phyloP scores from a whole-genome alignment of 257 asterid genomes.

The Penstemon newberryi region DNA sequence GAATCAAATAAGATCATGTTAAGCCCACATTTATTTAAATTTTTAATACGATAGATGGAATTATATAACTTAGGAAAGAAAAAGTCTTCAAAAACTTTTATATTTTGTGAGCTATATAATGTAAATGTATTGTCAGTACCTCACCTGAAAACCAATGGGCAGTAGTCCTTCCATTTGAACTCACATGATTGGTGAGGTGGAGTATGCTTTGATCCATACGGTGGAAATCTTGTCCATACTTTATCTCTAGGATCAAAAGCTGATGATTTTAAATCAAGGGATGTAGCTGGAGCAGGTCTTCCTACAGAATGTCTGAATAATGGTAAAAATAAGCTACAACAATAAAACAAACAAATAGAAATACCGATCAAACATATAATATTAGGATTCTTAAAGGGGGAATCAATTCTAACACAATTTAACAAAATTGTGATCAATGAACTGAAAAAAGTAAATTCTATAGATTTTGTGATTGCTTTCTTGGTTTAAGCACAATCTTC shows the following conservation, averaged over 20 bases:
- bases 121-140: slow-evolving; percentile 31
- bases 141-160: slow-evolving; percentile 92
- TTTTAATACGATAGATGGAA: neutral
- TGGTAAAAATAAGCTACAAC: slow-evolving; percentile 33
- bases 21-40: neutral
- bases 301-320: slow-evolving; percentile 84
- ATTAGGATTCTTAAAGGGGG: too few species aligned
- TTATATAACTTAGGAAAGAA: neutral
- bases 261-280: slow-evolving; percentile 64
- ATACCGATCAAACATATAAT: neutral
- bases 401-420: neutral
- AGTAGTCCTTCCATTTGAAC: slow-evolving; percentile 93
- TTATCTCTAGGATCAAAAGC: slow-evolving; percentile 78
- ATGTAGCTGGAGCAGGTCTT: slow-evolving; percentile 65
- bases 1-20: slow-evolving; percentile 21
- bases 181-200: slow-evolving; percentile 92
- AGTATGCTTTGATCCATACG: slow-evolving; percentile 84
- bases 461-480: neutral
- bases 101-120: neutral
- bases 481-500: too few species aligned
- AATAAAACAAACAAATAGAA: slow-evolving; percentile 11
- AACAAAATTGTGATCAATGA: neutral
- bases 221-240: slow-evolving; percentile 83
- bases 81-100: neutral
- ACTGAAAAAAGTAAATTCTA: neutral